These are phyloP conservation scores for Trametes villosa DNA, from an alignment of 768 basidiomycete genomes.

Conservation along the genomic window DNA sequence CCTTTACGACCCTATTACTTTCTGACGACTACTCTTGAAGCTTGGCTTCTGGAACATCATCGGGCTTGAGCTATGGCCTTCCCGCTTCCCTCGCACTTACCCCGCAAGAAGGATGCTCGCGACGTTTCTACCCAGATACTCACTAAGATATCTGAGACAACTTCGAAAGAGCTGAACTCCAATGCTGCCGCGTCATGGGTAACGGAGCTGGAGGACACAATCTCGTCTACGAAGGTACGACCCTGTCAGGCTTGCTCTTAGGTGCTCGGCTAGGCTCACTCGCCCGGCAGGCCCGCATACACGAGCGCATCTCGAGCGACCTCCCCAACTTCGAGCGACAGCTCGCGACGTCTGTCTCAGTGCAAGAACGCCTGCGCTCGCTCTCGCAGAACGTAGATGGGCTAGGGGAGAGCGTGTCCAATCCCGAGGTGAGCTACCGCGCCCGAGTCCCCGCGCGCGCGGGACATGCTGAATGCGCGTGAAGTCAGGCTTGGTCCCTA, in stretches of 20 bases:
- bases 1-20: no score
- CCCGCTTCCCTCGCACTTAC: conserved; percentile 71
- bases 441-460: neutral
- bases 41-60: no score
- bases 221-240: conserved; percentile 70
- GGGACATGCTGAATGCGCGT: conserved; percentile 1
- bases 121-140: conserved; percentile 77
- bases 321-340: conserved; percentile 68
- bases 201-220: conserved; percentile 70
- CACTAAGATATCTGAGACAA: conserved; percentile 67
- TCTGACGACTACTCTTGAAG: neutral
- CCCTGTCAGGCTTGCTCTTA: neutral
- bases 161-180: conserved; percentile 60
- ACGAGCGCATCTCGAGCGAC: conserved; percentile 71
- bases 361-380: conserved; percentile 60
- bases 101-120: conserved; percentile 59
- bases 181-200: conserved; percentile 71
- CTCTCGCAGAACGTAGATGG: conserved; percentile 57
- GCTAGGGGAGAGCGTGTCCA: conserved; percentile 54
- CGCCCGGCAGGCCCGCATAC: conserved; percentile 60
- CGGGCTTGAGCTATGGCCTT: conserved; percentile 62
- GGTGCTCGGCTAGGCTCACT: conserved; percentile 7
- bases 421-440: conserved; percentile 57
- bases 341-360: conserved; percentile 60
- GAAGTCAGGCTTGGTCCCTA: conserved; percentile 73